phyloP scores from a whole-genome alignment of 345 rosid species.

The Eucalyptus paniculata region DNA sequence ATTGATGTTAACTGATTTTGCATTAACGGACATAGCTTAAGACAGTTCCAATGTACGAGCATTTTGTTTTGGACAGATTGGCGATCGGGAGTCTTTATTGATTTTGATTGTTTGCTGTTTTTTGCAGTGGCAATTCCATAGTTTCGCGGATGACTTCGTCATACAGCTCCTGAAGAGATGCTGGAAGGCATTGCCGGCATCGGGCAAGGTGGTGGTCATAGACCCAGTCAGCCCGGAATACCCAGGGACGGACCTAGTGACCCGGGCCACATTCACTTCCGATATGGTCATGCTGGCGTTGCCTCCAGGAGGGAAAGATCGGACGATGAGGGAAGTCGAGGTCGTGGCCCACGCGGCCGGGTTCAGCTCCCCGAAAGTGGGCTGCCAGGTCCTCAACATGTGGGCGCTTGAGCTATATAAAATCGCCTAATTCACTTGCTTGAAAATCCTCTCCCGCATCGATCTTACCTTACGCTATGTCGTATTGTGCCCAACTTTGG shows the following conservation, averaged over 20 bases:
- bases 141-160: conserved; percentile 23
- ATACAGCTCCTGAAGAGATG: conserved; percentile 33
- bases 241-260: conserved; percentile 6
- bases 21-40: neutral
- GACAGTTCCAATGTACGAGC: neutral
- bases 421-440: neutral
- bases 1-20: neutral
- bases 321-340: conserved; percentile 21
- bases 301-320: neutral
- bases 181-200: conserved; percentile 14
- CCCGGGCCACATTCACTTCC: neutral
- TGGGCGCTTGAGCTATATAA: neutral
- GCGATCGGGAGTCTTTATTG: neutral
- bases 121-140: conserved; percentile 24
- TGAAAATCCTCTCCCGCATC: neutral
- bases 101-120: neutral
- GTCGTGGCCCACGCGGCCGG: conserved; percentile 22
- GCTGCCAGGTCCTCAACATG: neutral
- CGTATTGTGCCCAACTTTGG: neutral
- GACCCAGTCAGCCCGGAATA: conserved; percentile 19
- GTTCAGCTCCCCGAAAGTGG: neutral
- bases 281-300: neutral
- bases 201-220: conserved; percentile 28
- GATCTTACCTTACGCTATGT: neutral
- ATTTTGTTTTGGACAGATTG: neutral